phyloP scores from a whole-genome alignment of 768 basidiomycete species.

The Lactarius vividus region DNA sequence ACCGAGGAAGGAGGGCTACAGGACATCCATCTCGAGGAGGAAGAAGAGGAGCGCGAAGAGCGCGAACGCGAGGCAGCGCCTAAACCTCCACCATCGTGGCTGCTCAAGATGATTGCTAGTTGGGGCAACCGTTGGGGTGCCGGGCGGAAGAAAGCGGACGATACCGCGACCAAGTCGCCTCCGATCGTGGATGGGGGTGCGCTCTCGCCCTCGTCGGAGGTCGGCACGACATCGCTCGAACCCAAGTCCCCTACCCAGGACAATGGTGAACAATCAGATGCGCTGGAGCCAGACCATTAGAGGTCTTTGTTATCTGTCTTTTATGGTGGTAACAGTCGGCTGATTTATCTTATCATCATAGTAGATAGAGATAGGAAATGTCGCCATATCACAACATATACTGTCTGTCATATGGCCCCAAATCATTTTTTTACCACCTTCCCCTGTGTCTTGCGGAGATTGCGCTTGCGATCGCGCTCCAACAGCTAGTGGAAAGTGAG shows the following conservation, averaged over 20 bases:
- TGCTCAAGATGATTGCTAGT: conserved; percentile 71
- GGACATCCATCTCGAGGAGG: conserved; percentile 34
- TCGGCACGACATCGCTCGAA: conserved; percentile 16
- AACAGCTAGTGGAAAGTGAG: conserved; percentile 43
- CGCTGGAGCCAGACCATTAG: conserved; percentile 2
- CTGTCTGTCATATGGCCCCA: not conserved
- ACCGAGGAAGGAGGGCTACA: conserved; percentile 57
- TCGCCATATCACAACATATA: not conserved
- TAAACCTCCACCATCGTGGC: conserved; percentile 69
- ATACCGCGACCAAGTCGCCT: conserved; percentile 17
- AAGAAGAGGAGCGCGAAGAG: conserved; percentile 52
- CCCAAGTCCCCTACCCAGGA: conserved; percentile 3
- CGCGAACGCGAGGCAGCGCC: conserved; percentile 60
- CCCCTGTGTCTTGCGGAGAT: conserved; percentile 65
- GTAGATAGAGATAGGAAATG: conserved; percentile 5
- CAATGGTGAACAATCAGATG: not conserved
- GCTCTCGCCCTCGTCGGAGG: conserved; percentile 12
- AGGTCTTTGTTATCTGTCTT: not conserved
- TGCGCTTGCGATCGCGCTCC: conserved; percentile 76
- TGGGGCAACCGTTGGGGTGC: conserved; percentile 64
- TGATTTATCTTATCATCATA: conserved; percentile 1
- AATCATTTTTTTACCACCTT: conserved; percentile 54
- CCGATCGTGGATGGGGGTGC: conserved; percentile 15
- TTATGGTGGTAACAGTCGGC: not conserved
- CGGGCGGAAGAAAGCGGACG: conserved; percentile 26